Percentiles rank a stretch among this genome's conserved stretches.
These are phyloP conservation scores for Balamuthia mandrillaris DNA, from an alignment of 208 protist species.

Conservation along the genomic window DNA sequence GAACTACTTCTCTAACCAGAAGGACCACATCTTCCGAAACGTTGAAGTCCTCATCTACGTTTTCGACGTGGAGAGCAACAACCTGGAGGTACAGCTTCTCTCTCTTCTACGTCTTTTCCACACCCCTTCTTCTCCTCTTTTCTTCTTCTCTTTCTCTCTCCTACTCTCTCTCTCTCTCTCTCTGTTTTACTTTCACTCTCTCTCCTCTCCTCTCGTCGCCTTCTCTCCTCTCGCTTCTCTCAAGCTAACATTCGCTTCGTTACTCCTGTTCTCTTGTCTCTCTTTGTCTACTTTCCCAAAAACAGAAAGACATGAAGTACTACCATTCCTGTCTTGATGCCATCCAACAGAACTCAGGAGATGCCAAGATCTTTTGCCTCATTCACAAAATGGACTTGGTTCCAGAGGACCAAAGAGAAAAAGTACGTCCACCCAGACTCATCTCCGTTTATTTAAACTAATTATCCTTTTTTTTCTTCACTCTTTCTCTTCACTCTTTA, in stretches of 20 bases:
- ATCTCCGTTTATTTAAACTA: neutral
- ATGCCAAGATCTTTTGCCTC: constrained; percentile 96
- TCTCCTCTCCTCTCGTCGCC: neutral
- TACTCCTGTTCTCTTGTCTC: neutral
- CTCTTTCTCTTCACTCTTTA: neutral
- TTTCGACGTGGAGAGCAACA: constrained; percentile 90
- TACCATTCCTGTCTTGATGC: constrained; percentile 91
- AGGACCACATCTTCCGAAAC: constrained; percentile 97
- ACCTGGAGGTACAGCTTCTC: constrained; percentile 46
- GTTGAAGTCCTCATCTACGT: constrained; percentile 98
- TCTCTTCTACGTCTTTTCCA: neutral
- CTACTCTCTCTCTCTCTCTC: neutral
- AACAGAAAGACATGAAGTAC: constrained; percentile 93
- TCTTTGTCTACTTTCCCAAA: neutral
- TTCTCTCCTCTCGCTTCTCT: constrained; percentile 8
- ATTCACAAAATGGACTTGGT: constrained; percentile 98
- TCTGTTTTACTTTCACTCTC: constrained; percentile 38
- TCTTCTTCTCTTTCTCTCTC: constrained; percentile 9
- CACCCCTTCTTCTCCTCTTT: neutral
- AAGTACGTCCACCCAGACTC: neutral
- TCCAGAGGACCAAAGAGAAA: constrained; percentile 63
- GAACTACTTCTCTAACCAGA: constrained; percentile 93
- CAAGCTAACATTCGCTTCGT: neutral
- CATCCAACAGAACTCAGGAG: constrained; percentile 89
- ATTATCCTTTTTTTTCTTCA: neutral